These are phyloP conservation scores for Phaeosphaeriaceae sp. DNA, from an alignment of 2,329 filamentous ascomycete genomes.

Conservation along the genomic window DNA sequence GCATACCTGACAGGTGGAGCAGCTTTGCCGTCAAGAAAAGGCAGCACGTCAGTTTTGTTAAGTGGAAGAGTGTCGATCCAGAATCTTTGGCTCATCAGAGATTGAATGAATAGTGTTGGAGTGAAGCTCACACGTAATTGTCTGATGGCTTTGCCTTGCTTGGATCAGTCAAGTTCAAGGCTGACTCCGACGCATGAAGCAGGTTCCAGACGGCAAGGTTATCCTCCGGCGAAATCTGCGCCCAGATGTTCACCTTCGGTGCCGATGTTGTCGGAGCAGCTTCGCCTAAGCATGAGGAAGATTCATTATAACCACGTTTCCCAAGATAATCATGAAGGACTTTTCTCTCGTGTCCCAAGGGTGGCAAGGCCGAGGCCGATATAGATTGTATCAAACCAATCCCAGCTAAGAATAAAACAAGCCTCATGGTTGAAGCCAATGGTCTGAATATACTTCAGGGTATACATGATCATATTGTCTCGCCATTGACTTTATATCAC, in stretches of 20 bases:
- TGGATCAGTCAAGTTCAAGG: slow-evolving; percentile 57
- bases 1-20: slow-evolving; percentile 53
- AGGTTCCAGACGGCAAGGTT: slow-evolving; percentile 55
- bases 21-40: slow-evolving; percentile 53
- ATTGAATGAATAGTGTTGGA: not conserved
- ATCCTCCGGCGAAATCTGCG: slow-evolving; percentile 52
- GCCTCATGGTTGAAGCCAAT: not conserved
- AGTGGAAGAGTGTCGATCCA: slow-evolving; percentile 58
- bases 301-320: slow-evolving; percentile 20
- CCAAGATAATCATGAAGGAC: slow-evolving; percentile 26
- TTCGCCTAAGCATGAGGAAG: slow-evolving; percentile 18
- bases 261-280: slow-evolving; percentile 31
- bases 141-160: slow-evolving; percentile 50
- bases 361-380: slow-evolving; percentile 20
- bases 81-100: slow-evolving; percentile 23
- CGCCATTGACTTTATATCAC: not conserved
- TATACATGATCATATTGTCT: no score
- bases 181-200: slow-evolving; percentile 50
- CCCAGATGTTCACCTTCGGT: slow-evolving; percentile 54
- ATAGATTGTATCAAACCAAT: not conserved
- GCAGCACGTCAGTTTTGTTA: slow-evolving; percentile 58
- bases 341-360: slow-evolving; percentile 30
- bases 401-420: not conserved
- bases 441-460: not conserved
- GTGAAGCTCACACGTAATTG: slow-evolving; percentile 50